A percentile compares a stretch with the other conserved stretches of the same genome.
phyloP scores from a whole-genome alignment of 2,329 filamentous ascomycete genomes.

The Colletotrichum filicis region DNA sequence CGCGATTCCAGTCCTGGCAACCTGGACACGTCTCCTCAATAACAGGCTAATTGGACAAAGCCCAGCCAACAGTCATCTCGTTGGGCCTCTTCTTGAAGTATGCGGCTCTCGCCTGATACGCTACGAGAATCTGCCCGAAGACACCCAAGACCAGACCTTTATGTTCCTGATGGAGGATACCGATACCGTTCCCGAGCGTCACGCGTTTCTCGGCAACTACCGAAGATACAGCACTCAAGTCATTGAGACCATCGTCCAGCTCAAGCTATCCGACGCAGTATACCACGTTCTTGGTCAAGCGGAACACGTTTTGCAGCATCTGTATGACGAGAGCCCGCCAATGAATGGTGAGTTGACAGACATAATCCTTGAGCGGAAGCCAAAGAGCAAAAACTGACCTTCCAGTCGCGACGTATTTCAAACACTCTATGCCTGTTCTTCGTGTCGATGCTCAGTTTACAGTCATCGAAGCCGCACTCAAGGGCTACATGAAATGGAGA shows the following conservation, averaged over 20 bases:
- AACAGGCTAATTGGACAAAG: conserved; percentile 74
- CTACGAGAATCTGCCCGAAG: conserved; percentile 87
- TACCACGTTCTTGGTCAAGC: conserved; percentile 86
- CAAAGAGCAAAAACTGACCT: conserved; percentile 4
- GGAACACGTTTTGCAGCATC: conserved; percentile 76
- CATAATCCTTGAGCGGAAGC: background rate
- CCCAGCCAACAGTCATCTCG: conserved; percentile 71
- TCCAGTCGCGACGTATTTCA: conserved; percentile 69
- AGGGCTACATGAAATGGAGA: conserved; percentile 87
- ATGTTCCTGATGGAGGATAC: conserved; percentile 92
- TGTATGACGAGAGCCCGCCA: conserved; percentile 77
- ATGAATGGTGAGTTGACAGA: conserved; percentile 68
- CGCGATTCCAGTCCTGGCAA: conserved; percentile 91
- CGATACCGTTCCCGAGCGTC: conserved; percentile 91
- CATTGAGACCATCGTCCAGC: conserved; percentile 86
- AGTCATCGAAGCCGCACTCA: conserved; percentile 87
- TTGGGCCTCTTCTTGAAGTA: conserved; percentile 82
- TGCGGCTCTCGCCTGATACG: conserved; percentile 86
- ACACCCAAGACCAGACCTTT: conserved; percentile 82
- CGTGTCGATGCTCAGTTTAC: conserved; percentile 90
- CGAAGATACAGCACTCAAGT: conserved; percentile 88
- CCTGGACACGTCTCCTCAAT: conserved; percentile 86
- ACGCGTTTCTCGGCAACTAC: conserved; percentile 96
- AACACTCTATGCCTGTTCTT: conserved; percentile 77
- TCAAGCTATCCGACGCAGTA: conserved; percentile 86